A percentile compares a stretch with the other conserved stretches of the same genome.
Conservation (phyloP, 768 basidiomycete genomes). For the Russula compacta region DNA sequence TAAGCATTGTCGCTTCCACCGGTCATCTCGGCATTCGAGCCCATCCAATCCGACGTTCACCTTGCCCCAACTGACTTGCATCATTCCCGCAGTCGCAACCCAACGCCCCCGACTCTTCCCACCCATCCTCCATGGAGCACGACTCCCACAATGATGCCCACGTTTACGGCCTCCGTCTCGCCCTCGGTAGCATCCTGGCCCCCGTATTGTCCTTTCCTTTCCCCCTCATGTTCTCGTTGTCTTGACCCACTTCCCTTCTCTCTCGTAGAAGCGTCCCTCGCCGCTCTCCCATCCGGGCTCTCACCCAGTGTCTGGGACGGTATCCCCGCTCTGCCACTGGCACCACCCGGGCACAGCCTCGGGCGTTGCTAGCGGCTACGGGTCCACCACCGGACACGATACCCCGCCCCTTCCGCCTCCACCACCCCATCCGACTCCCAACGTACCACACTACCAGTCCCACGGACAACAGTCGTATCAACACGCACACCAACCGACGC, state of each 20-base stretch:
- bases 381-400: not conserved
- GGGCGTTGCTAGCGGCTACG: not conserved
- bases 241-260: conserved; percentile 3
- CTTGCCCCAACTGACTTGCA: not conserved
- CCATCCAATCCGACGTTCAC: too few relatives aligned
- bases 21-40: not conserved
- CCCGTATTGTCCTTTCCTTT: conserved; percentile 36
- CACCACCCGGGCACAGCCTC: conserved; percentile 20
- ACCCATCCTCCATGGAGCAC: conserved; percentile 11
- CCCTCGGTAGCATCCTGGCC: conserved; percentile 50
- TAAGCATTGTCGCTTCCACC: not conserved
- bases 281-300: conserved; percentile 31
- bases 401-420: conserved; percentile 13
- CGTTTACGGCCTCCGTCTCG: conserved; percentile 36
- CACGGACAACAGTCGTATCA: not conserved
- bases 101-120: not conserved
- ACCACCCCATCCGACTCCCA: conserved; percentile 23
- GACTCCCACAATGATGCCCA: conserved; percentile 27
- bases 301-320: conserved; percentile 42
- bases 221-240: not conserved
- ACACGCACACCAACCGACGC: conserved; percentile 7
- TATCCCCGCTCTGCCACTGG: conserved; percentile 37
- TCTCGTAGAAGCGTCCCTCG: conserved; percentile 39
- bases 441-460: not conserved
- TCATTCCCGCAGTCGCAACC: not conserved